Percentiles rank a stretch among this genome's conserved stretches.
These are phyloP conservation scores for Pestalotiopsis sp. DNA, from an alignment of 2,329 filamentous ascomycete species.

Conservation along the genomic window DNA sequence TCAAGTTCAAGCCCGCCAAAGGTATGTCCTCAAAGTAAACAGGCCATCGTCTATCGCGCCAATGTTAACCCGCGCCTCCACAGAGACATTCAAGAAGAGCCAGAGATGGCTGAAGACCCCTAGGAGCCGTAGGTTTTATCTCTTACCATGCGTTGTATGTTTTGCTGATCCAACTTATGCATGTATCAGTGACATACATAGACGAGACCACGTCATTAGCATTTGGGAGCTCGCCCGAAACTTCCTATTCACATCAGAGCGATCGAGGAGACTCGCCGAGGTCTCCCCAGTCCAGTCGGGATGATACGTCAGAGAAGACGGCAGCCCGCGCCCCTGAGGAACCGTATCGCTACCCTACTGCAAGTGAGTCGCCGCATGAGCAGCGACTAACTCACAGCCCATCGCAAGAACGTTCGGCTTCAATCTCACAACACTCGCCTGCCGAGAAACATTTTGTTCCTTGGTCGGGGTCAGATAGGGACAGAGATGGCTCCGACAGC, in stretches of 20 bases:
- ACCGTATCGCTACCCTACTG: constrained; percentile 14
- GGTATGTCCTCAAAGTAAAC: constrained; percentile 20
- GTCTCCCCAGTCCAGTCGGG: not conserved
- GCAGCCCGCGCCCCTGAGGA: not conserved
- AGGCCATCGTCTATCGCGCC: not conserved
- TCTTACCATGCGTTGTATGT: not conserved
- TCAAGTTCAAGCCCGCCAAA: constrained; percentile 36
- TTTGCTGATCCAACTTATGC: not conserved
- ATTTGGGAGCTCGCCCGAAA: constrained; percentile 24
- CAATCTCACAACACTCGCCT: constrained; percentile 9
- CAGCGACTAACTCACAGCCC: not conserved
- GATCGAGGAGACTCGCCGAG: not conserved
- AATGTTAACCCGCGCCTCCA: constrained; percentile 1
- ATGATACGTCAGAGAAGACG: not conserved
- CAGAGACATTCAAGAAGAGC: constrained; percentile 28
- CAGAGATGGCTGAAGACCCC: constrained; percentile 33
- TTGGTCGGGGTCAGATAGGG: constrained; percentile 6
- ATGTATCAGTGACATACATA: constrained; percentile 29
- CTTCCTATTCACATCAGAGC: constrained; percentile 9
- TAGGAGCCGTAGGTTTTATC: constrained; percentile 24
- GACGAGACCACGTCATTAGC: constrained; percentile 30
- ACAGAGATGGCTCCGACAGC: constrained; percentile 6
- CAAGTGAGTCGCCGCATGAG: constrained; percentile 15
- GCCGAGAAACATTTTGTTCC: constrained; percentile 9
- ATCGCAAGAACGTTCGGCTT: not conserved